Conservation (phyloP, 768 basidiomycete species). For the Sporobolomyces phaffii region DNA sequence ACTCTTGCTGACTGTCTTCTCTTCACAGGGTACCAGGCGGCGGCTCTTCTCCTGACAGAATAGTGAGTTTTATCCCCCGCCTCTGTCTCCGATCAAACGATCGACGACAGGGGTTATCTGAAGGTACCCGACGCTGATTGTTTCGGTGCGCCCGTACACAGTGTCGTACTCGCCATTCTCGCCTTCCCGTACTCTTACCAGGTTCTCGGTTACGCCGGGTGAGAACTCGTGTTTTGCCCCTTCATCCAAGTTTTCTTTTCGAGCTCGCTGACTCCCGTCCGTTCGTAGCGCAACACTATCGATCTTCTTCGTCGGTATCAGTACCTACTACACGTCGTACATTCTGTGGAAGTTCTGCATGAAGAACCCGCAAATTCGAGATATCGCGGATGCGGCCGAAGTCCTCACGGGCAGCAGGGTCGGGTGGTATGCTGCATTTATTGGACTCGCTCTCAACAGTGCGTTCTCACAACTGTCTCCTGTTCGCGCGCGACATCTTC, state of each 20-base stretch:
- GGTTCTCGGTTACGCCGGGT: neutral
- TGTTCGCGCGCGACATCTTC: too few relatives aligned
- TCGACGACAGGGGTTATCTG: neutral
- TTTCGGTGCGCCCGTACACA: neutral
- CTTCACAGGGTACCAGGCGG: slow-evolving; percentile 8
- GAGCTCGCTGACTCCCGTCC: slow-evolving; percentile 15
- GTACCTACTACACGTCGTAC: slow-evolving; percentile 33
- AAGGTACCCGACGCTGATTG: too few relatives aligned
- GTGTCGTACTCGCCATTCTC: slow-evolving; percentile 34
- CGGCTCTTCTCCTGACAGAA: slow-evolving; percentile 23
- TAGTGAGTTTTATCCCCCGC: slow-evolving; percentile 20
- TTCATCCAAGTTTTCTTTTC: neutral
- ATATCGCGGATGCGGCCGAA: slow-evolving; percentile 28
- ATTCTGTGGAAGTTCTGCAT: slow-evolving; percentile 40
- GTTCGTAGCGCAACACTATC: slow-evolving; percentile 17
- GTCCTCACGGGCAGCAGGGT: slow-evolving; percentile 15
- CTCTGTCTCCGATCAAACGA: neutral
- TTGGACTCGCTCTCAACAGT: slow-evolving; percentile 39
- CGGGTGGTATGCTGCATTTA: slow-evolving; percentile 34
- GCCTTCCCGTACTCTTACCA: slow-evolving; percentile 38
- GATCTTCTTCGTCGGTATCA: slow-evolving; percentile 16
- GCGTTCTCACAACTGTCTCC: neutral
- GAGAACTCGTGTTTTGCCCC: neutral
- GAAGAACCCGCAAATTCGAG: slow-evolving; percentile 29
- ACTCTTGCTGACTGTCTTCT: neutral